Base-by-base conservation (phyloP, 2,329 filamentous ascomycete genomes). In the Colletotrichum tanaceti region DNA sequence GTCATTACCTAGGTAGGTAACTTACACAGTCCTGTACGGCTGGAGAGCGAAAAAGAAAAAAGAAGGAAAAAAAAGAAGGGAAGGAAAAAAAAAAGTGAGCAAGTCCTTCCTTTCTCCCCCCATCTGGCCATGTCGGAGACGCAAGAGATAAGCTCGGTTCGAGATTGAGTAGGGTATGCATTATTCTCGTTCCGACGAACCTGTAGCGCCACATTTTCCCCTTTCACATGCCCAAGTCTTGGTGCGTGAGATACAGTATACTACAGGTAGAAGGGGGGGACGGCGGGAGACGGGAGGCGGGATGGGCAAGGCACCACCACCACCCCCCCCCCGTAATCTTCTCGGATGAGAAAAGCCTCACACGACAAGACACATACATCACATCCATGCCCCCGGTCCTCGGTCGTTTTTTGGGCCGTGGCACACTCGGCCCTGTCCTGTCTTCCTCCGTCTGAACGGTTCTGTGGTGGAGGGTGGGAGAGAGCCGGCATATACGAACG, bases 151-250 rank as follows among this genome's bases (percentile, higher is more conserved):
- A 58, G 46, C 38, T 63, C 54, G 41, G 41, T 22, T 28, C 18
- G 47, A 22, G 28, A 28, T 0, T n/a, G n/a, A n/a, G n/a, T n/a
- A n/a, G n/a, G n/a, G n/a, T 3, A 13, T 11, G 58, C 59, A 57
- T 58, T 62, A 66, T 66, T 50, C 22, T n/a, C 4, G 39, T 38
- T 47, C 50, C 28, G 58, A 52, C n/a, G 58, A 28, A 39, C 41
- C 9, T 32, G 22, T 10, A 41, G 22, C 32, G 13, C 22, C n/a
- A 10, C 14, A 24, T 57, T 20, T 68, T 43, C 41, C 43, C 35
- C 65, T 28, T 43, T 68, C 65, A 68, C 65, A 68, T 68, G 65
- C 41, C 46, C 28, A 28, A 28, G 28, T 28, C 28, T n/a, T n/a
- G n/a, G 28, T 7, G 28, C 28, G 28, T 1, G 28, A 28, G 28